A percentile compares a stretch with the other conserved stretches of the same genome.
Evolutionary conservation across 2,329 filamentous ascomycete genomes (phyloP).

Genomic region (Aspergillus chevalieri): DNA sequence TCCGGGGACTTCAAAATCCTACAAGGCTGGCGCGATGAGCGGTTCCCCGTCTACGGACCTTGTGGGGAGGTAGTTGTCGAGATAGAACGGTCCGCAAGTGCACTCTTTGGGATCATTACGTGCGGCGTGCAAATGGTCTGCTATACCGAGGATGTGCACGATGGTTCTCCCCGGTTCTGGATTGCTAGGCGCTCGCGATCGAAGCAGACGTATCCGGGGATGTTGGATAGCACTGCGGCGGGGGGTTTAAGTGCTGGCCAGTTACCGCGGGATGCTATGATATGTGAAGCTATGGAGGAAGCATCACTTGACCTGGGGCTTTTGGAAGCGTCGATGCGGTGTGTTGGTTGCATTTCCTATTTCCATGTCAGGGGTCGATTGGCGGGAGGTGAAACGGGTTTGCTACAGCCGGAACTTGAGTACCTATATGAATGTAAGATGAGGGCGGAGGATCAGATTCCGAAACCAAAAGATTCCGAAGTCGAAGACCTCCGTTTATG

Average conservation of each 20-base stretch:
- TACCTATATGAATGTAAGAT: slow-evolving; percentile 31
- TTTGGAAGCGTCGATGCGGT: background rate
- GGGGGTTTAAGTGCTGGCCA: slow-evolving; percentile 16
- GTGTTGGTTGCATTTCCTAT: slow-evolving; percentile 3
- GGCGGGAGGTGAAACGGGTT: slow-evolving; percentile 9
- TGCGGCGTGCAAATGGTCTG: slow-evolving; percentile 39
- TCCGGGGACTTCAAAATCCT: background rate
- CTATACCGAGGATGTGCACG: slow-evolving; percentile 17
- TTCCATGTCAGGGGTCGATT: slow-evolving; percentile 3
- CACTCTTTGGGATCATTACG: slow-evolving; percentile 39
- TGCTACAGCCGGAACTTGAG: slow-evolving; percentile 25
- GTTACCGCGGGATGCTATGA: slow-evolving; percentile 18
- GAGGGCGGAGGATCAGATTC: slow-evolving; percentile 10
- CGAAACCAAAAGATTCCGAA: slow-evolving; percentile 22
- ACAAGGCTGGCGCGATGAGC: slow-evolving; percentile 32
- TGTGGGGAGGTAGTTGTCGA: slow-evolving; percentile 36
- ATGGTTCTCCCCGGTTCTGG: slow-evolving; percentile 16
- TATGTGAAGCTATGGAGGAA: slow-evolving; percentile 18
- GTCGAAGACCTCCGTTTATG: slow-evolving; percentile 25
- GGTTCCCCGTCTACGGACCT: slow-evolving; percentile 37
- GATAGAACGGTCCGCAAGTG: slow-evolving; percentile 38
- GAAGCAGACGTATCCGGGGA: slow-evolving; percentile 26
- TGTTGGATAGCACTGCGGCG: slow-evolving; percentile 22
- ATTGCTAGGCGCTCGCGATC: slow-evolving; percentile 15
- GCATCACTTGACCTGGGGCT: slow-evolving; percentile 8